Evolutionary conservation across 495 filamentous ascomycete genomes (phyloP).

Genomic region (Aspergillus incahuasiensis): DNA sequence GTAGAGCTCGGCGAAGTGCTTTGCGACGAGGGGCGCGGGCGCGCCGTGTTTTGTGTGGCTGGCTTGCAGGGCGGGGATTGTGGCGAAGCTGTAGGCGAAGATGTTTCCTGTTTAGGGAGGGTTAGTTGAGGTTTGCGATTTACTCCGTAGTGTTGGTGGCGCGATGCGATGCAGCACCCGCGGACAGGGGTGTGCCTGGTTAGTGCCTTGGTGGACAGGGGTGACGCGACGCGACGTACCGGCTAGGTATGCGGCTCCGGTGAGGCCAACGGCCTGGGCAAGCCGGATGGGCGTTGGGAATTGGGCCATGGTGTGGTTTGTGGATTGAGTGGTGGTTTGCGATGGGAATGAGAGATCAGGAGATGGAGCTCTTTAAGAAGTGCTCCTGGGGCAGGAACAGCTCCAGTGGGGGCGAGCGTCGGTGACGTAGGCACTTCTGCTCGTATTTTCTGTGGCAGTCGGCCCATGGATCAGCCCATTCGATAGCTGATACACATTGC

Average conservation of each 20-base stretch:
- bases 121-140: no score
- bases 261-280: background rate
- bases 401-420: background rate
- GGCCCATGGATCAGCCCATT: no score
- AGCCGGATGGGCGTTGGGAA: background rate
- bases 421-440: background rate
- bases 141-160: no score
- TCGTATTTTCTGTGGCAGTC: no score
- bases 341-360: background rate
- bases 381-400: no score
- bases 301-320: background rate
- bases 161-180: no score
- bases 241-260: background rate
- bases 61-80: slow-evolving; percentile 30
- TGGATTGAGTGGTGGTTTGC: background rate
- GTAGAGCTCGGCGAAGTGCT: slow-evolving; percentile 29
- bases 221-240: background rate
- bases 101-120: no score
- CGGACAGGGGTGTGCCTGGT: no score
- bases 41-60: slow-evolving; percentile 24
- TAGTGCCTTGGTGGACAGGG: background rate
- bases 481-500: no score
- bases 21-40: slow-evolving; percentile 19
- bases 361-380: background rate
- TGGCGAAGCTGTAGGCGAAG: slow-evolving; percentile 25